Evolutionary conservation across 768 basidiomycete genomes (phyloP).

Genomic region (Grammothele lineata): DNA sequence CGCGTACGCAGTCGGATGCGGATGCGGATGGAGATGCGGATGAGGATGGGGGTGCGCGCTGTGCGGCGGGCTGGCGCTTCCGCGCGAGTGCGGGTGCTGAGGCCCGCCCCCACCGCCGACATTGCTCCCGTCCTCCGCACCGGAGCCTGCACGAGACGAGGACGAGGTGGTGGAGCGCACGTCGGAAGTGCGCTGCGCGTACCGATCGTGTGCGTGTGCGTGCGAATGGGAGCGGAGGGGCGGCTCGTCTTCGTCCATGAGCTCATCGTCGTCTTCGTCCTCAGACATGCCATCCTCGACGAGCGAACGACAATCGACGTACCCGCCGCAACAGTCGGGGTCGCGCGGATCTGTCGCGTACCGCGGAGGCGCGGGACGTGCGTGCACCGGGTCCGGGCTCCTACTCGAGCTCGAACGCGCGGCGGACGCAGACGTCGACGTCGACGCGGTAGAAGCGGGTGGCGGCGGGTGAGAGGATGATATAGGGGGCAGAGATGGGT

Average conservation of each 20-base stretch:
- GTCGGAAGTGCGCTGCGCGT: conserved; percentile 22
- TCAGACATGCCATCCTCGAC: conserved; percentile 27
- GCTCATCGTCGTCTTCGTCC: conserved; percentile 19
- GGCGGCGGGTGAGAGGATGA: no score
- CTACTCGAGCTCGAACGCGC: no score
- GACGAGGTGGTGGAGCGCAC: conserved; percentile 23
- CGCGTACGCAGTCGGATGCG: no score
- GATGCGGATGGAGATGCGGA: conserved; percentile 5
- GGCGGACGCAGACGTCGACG: no score
- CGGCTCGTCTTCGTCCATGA: conserved; percentile 14
- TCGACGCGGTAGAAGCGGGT: no score
- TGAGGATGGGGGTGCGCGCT: not conserved
- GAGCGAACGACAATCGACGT: conserved; percentile 44
- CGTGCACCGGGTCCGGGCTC: not conserved
- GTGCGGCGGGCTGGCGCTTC: no score
- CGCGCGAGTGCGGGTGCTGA: no score
- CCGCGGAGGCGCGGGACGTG: not conserved
- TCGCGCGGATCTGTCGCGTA: conserved; percentile 4
- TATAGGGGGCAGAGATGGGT: no score
- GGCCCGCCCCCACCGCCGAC: no score
- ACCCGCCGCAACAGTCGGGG: conserved; percentile 47
- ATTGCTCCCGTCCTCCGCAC: conserved; percentile 19
- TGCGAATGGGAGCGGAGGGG: conserved; percentile 4
- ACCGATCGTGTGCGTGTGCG: no score
- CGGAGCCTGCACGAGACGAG: conserved; percentile 19